Base-by-base conservation (phyloP, 2,329 filamentous ascomycete species). In the Penicillium hordei region DNA sequence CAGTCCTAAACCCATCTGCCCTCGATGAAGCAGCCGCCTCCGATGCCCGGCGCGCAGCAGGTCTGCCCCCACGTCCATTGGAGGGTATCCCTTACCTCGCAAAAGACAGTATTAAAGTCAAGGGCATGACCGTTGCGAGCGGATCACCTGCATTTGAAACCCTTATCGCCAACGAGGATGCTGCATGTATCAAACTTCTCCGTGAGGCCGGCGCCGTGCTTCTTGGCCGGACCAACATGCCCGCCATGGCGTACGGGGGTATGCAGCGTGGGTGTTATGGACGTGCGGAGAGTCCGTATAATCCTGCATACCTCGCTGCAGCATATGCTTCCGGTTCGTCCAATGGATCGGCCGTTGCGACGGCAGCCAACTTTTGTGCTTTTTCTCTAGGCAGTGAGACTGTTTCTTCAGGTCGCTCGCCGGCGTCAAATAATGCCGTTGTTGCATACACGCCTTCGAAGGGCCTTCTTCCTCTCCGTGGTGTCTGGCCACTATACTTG, bases 161-260 rank as follows among this genome's bases (percentile, higher is more conserved):
- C 8, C 65, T 86, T 0, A 62, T 81, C 2, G 77, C 84, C 0
- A 79, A 75, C 8, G 76, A 82, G 44, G 83, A 86, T 66, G 81
- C 83, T 1, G 80, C 79, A 3, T 78, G 80, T 6, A 82, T 83
- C 0, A 63, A 75, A 12, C 70, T 72, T 10, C 71, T 86, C 6
- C 74, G 78, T 4, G 71, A 76, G 29, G 80, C 81, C 1, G 82
- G 83, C 1, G 81, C 78, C 0, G 72, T 85, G 0, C 68, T 83
- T 21, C 71, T 85, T 0, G 84, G 84, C 0, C 78, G 79, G 44
- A 85, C 84, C 0, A 87, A 86, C 55, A 84, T 86, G 79, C 83
- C 81, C 0, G 80, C 83, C 0, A 84, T 86, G 82, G 83, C 83
- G 12, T 79, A 80, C 23, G 83, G 82, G 0, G 83, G 84, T 0